Percentiles rank a stretch among this genome's conserved stretches.
Conservation (phyloP, 2,329 filamentous ascomycete species). For the Dactylellina cionopaga region DNA sequence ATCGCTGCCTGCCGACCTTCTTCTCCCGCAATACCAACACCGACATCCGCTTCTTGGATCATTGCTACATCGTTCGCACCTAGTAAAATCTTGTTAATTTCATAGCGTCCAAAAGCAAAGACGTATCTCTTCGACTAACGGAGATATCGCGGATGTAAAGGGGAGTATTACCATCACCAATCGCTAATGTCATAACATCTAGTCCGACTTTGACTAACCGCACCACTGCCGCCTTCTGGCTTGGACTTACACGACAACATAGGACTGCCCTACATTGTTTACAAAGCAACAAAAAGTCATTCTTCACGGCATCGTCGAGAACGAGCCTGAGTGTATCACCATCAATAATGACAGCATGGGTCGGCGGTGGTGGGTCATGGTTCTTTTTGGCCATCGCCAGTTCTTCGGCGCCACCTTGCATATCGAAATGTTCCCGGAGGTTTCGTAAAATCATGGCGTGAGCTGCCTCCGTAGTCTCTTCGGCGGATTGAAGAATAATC, state of each 20-base stretch:
- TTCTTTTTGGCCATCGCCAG: constrained; percentile 79
- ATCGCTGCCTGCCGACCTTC: constrained; percentile 87
- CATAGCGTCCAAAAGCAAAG: not conserved
- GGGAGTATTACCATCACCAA: constrained; percentile 76
- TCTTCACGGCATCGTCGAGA: constrained; percentile 80
- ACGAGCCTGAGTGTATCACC: constrained; percentile 92
- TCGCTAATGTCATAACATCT: constrained; percentile 93
- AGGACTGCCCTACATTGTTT: constrained; percentile 97
- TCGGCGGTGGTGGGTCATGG: constrained; percentile 85
- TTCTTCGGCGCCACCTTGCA: constrained; percentile 87
- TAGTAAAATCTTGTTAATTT: constrained; percentile 29
- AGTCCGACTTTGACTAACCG: constrained; percentile 93
- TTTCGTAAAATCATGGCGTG: constrained; percentile 69
- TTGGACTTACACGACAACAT: constrained; percentile 95
- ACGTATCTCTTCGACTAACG: too few species aligned
- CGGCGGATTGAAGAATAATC: constrained; percentile 85
- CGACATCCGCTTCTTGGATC: constrained; percentile 98
- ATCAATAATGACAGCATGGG: constrained; percentile 93
- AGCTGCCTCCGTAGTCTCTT: constrained; percentile 65
- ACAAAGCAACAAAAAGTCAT: constrained; percentile 93
- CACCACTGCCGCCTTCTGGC: constrained; percentile 97
- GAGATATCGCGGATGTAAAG: not conserved
- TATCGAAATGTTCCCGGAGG: constrained; percentile 81
- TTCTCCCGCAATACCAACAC: constrained; percentile 91
- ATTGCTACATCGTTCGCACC: constrained; percentile 92